Conservation (phyloP, 2,329 filamentous ascomycete genomes). For the Graphiopsis chlorocephala region DNA sequence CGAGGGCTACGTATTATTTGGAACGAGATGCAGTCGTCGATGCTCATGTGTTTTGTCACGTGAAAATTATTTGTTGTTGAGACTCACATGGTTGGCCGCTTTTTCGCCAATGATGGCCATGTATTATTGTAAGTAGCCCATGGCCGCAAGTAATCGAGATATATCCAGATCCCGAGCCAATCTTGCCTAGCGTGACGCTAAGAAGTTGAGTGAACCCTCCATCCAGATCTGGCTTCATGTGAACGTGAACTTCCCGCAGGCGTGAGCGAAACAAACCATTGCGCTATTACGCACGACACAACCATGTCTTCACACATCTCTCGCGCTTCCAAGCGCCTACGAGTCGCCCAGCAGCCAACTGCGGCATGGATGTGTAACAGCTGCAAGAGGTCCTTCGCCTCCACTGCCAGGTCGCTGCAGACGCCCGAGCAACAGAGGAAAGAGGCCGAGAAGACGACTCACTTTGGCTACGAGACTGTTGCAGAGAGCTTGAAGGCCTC, state of each 20-base stretch:
- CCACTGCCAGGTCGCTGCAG: constrained; percentile 21
- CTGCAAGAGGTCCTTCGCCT: constrained; percentile 15
- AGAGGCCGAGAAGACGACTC: constrained; percentile 63
- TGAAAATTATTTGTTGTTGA: background rate
- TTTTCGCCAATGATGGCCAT: background rate
- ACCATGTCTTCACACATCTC: constrained; percentile 20
- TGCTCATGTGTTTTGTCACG: background rate
- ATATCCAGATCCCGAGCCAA: background rate
- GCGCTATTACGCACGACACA: background rate
- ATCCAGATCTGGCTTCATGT: constrained; percentile 8
- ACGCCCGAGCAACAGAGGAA: constrained; percentile 37
- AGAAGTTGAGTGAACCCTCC: constrained; percentile 12
- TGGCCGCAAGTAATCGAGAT: background rate
- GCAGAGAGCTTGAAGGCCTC: constrained; percentile 75
- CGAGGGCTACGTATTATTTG: constrained; percentile 1
- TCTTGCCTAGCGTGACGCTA: background rate
- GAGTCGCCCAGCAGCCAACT: constrained; percentile 19
- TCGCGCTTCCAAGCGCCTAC: constrained; percentile 33
- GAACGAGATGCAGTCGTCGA: background rate
- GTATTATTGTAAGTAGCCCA: background rate
- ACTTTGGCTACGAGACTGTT: constrained; percentile 88
- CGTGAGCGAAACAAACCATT: background rate
- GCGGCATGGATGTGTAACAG: constrained; percentile 16
- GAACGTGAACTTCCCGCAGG: constrained; percentile 8
- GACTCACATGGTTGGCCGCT: background rate